Base-by-base conservation (phyloP, 192 early-diverging fungal species). In the Chytriomyces confervae region DNA sequence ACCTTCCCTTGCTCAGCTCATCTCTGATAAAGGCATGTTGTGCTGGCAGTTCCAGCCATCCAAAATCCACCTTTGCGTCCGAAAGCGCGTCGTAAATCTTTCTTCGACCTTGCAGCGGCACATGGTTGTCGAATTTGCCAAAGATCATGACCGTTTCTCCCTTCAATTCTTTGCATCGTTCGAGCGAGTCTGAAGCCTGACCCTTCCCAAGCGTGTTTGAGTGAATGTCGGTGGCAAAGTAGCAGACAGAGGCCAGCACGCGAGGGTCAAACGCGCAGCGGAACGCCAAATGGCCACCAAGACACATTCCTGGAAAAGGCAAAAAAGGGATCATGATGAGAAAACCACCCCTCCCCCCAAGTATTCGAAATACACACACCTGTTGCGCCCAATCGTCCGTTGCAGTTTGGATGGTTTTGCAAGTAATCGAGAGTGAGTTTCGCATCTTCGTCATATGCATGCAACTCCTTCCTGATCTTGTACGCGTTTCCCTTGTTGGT, bases 11-110 rank as follows among this genome's bases (percentile, higher is more conserved):
- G 73, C 78, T 81, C 48, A 88, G 65, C 66, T 91, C 89, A 77
- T 92, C 91, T 13, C 91, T 81, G 62, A 92, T 90, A 71, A 90
- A 92, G 20, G 91, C 91, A 74, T 92, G 91, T 73, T 91, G 89
- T 10, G 80, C 83, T 60, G 88, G 88, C 50, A 88, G 79, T 80
- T 92, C 91, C 36, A 82, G 81, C 80, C 88, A 92, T 5, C 84
- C 85, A 23, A 89, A 84, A 11, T 81, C 81, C 7, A 90, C 84
- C 23, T 81, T 81, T 6, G 79, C 76, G 61, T 89, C 85, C 60
- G 83, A 80, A 2, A 92, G 79, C n/a, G 82, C 83, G 63, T 85
- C 77, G 43, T 88, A 80, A 70, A 92, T 92, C 65, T 83, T 51
- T 61, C 84, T 82, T 5, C 91, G 81, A n/a, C 91, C 85, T 4